Evolutionary conservation across 306 rosid species (phyloP).

Genomic region (Vigna hirtella): DNA sequence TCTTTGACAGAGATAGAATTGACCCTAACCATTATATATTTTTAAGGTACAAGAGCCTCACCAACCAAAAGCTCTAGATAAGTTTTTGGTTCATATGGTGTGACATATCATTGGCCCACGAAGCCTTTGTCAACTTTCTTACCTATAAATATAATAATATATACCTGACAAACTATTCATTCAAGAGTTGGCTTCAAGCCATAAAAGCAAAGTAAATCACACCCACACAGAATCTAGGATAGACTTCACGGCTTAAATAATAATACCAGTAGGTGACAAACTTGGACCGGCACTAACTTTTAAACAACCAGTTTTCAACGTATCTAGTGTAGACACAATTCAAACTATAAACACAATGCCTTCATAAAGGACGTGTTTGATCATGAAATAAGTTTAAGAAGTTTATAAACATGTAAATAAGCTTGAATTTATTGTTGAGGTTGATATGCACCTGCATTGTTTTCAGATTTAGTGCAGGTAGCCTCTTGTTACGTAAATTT

Average conservation of each 20-base stretch:
- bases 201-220: constrained; percentile 17
- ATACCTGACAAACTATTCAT: not conserved
- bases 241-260: constrained; percentile 19
- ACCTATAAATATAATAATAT: not conserved
- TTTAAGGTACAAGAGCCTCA: constrained; percentile 35
- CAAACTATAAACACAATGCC: not conserved
- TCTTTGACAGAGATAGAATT: constrained; percentile 35
- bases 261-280: not conserved
- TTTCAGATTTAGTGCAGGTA: not conserved
- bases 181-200: constrained; percentile 23
- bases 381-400: no score
- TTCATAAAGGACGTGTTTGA: not conserved
- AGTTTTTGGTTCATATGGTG: constrained; percentile 23
- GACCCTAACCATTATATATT: constrained; percentile 10
- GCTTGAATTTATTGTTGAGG: not conserved
- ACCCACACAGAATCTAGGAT: constrained; percentile 2
- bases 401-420: no score
- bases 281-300: constrained; percentile 29
- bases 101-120: constrained; percentile 38
- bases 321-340: not conserved
- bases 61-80: constrained; percentile 32
- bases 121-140: constrained; percentile 34
- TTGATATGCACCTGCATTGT: not conserved
- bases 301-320: constrained; percentile 36
- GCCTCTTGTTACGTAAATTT: not conserved